Base-by-base conservation (phyloP, 1,139 yeast species). In the Diutina pseudorugosa region DNA sequence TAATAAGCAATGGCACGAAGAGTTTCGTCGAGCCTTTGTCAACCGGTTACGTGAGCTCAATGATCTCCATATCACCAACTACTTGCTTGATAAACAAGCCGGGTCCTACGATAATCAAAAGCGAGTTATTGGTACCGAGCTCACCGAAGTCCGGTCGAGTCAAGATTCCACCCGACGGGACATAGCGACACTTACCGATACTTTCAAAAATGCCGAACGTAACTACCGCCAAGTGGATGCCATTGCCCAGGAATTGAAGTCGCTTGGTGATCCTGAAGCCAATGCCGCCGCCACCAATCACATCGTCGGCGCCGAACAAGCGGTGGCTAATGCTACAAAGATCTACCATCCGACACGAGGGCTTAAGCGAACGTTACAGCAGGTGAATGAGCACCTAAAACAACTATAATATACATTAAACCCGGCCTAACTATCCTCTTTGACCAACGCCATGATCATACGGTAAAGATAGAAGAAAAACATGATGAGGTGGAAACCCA, bases 381-480 rank as follows among this genome's bases (percentile, higher is more conserved):
- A 30, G n/a, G 36, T 30, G n/a, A 30, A 30, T 14, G 36, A 30
- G 36, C 36, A 30, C 36, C 20, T 42, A 19, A 20, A 19, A 18
- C 45, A 20, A 42, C 7, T 20, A 42, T 12, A 19, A 14, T 42
- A 19, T 42, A 14, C 16, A 45, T 45, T 45, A 25, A 16, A 27
- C 40, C 18, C 49, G 8, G 12, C n/a, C 27, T 25, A 45, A n/a
- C 36, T 16, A 14, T 72, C 87, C 58, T 85, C 90, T 52, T 82
- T 78, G 63, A 93, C 93, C 68, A 93, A 79, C 50, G 96, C 94
- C 77, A 91, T 86, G 72, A 93, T 91, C 96, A 93, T 88, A 73
- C 95, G 84, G 77, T 91, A 93, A 65, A 93, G 79, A 78, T 90
- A 91, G 77, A 80, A 90, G 84, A 93, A 93, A 80, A 93, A 93